A percentile compares a stretch with the other conserved stretches of the same genome.
Conservation (phyloP, 495 filamentous ascomycete species). For the Daldinia grandis region DNA sequence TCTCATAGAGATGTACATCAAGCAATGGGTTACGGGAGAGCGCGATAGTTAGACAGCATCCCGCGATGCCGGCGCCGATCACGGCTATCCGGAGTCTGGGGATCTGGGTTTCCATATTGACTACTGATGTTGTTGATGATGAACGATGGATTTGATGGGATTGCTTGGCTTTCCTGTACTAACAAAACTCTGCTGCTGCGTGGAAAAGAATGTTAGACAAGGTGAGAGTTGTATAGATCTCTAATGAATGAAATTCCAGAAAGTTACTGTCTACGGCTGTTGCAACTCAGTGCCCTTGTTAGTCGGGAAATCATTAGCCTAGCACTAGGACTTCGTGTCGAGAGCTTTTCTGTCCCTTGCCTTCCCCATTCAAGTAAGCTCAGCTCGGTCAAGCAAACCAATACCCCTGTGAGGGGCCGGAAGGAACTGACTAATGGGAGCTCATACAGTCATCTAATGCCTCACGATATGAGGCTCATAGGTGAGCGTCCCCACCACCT, state of each 20-base stretch:
- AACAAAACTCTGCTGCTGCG: neutral
- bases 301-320: neutral
- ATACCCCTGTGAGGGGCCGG: neutral
- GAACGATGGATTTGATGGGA: neutral
- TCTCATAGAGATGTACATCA: slow-evolving; percentile 3
- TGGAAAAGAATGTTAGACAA: neutral
- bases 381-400: neutral
- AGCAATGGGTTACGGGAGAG: slow-evolving; percentile 2
- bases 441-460: neutral
- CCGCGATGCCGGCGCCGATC: slow-evolving; percentile 1
- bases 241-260: neutral
- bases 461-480: neutral
- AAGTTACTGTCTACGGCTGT: neutral
- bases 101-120: neutral
- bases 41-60: slow-evolving; percentile 4
- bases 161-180: neutral
- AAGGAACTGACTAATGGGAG: neutral
- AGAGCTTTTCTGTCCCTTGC: neutral
- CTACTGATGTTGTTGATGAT: neutral
- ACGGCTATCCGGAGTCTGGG: neutral
- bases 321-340: neutral
- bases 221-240: neutral
- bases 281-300: neutral
- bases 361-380: neutral
- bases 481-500: neutral